Conservation (phyloP, 192 early-diverging fungal genomes). For the Podila clonocystis region DNA sequence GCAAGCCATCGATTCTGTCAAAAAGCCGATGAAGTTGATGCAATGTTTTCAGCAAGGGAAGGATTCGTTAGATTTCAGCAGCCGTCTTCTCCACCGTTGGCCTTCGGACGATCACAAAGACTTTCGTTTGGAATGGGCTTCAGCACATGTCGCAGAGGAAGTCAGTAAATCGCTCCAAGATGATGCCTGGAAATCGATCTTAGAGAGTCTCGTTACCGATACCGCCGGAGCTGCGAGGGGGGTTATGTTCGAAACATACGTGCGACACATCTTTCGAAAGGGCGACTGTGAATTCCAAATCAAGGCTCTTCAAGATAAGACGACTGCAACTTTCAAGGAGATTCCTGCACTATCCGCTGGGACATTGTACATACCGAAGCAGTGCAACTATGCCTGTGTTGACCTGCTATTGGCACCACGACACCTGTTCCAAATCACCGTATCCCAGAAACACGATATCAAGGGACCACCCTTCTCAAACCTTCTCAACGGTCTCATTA, state of each 20-base stretch:
- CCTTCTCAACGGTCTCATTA: slow-evolving; percentile 10
- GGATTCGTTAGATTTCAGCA: slow-evolving; percentile 16
- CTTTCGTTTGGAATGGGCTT: slow-evolving; percentile 35
- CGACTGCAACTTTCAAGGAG: neutral
- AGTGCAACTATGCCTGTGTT: slow-evolving; percentile 17
- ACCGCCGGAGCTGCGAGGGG: slow-evolving; percentile 11
- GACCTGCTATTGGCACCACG: slow-evolving; percentile 9
- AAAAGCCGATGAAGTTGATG: slow-evolving; percentile 21
- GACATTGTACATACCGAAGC: slow-evolving; percentile 21
- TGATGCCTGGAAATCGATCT: slow-evolving; percentile 7
- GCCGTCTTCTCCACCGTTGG: slow-evolving; percentile 38
- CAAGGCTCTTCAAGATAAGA: slow-evolving; percentile 6
- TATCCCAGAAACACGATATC: slow-evolving; percentile 12
- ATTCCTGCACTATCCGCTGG: slow-evolving; percentile 6
- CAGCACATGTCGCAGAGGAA: slow-evolving; percentile 23
- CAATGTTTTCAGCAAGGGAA: slow-evolving; percentile 28
- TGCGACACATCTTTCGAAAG: slow-evolving; percentile 19
- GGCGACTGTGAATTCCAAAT: slow-evolving; percentile 14
- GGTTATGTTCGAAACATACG: slow-evolving; percentile 37
- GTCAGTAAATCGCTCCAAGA: slow-evolving; percentile 15
- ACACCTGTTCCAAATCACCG: slow-evolving; percentile 20
- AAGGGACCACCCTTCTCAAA: slow-evolving; percentile 25
- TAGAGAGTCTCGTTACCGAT: slow-evolving; percentile 7
- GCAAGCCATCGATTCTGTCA: slow-evolving; percentile 17
- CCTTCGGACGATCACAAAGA: slow-evolving; percentile 13